Conservation (phyloP, 164 flowering plant genomes). For the Chloranthus sessilifolius region DNA sequence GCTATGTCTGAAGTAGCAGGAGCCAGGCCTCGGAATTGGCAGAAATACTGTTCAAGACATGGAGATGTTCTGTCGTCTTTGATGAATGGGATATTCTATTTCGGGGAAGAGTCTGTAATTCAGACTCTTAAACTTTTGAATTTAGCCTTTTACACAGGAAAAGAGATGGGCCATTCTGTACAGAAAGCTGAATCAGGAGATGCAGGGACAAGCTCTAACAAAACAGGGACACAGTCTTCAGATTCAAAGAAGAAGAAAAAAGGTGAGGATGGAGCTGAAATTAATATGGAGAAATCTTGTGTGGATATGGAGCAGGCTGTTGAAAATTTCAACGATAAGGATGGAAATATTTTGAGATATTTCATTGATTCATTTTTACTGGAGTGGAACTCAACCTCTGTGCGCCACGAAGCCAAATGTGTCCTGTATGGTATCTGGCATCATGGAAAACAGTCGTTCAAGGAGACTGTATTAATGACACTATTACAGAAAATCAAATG, state of each 20-base stretch:
- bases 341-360: slow-evolving; percentile 54
- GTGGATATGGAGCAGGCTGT: slow-evolving; percentile 86
- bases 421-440: slow-evolving; percentile 89
- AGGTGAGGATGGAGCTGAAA: slow-evolving; percentile 75
- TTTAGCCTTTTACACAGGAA: slow-evolving; percentile 83
- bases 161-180: slow-evolving; percentile 43
- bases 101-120: slow-evolving; percentile 85
- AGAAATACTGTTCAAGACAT: slow-evolving; percentile 88
- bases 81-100: slow-evolving; percentile 69
- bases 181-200: slow-evolving; percentile 78
- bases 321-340: slow-evolving; percentile 61
- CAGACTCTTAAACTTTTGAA: slow-evolving; percentile 81
- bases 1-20: slow-evolving; percentile 90
- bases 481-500: slow-evolving; percentile 64
- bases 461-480: slow-evolving; percentile 57
- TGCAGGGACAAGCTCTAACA: slow-evolving; percentile 48
- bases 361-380: slow-evolving; percentile 82
- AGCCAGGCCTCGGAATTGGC: slow-evolving; percentile 97
- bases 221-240: slow-evolving; percentile 42
- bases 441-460: slow-evolving; percentile 76
- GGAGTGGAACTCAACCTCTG: slow-evolving; percentile 91
- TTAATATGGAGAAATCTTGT: slow-evolving; percentile 70
- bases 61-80: slow-evolving; percentile 73
- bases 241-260: slow-evolving; percentile 92
- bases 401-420: slow-evolving; percentile 80